phyloP scores from a whole-genome alignment of 1,284 basidiomycete genomes.

The Heterobasidion occidentale region DNA sequence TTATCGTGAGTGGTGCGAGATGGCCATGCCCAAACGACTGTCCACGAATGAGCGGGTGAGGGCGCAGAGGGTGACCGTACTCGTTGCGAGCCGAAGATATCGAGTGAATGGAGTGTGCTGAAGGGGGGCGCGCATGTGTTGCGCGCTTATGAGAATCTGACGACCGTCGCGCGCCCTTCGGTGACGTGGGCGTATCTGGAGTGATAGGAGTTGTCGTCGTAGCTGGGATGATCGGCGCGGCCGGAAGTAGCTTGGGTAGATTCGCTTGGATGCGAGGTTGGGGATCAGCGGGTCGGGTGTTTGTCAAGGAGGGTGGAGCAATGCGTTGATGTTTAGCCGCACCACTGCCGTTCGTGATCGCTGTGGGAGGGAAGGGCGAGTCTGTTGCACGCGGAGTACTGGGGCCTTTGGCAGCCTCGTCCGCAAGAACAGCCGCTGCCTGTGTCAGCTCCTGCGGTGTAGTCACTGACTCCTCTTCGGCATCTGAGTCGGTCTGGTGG shows the following conservation, averaged over 20 bases:
- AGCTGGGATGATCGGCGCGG: not conserved
- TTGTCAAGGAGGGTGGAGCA: too few species aligned
- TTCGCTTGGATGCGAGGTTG: too few species aligned
- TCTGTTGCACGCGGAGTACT: constrained; percentile 25
- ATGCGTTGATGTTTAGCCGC: not conserved
- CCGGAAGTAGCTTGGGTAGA: too few species aligned
- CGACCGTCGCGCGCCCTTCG: constrained; percentile 25
- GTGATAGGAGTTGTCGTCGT: not conserved
- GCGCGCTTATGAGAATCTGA: constrained; percentile 18
- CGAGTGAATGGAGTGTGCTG: constrained; percentile 60
- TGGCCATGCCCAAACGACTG: constrained; percentile 47
- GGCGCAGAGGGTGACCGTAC: constrained; percentile 37
- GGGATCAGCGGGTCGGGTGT: too few species aligned
- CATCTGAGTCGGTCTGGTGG: constrained; percentile 9
- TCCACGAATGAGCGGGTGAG: constrained; percentile 69
- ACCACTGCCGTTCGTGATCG: not conserved
- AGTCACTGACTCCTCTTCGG: constrained; percentile 16
- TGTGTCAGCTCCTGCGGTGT: constrained; percentile 12
- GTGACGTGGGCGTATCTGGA: not conserved
- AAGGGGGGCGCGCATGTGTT: constrained; percentile 51
- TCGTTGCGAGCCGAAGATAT: constrained; percentile 24
- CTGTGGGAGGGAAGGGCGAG: constrained; percentile 16
- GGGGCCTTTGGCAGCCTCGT: constrained; percentile 6
- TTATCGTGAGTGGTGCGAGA: constrained; percentile 27
- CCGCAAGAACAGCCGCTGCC: constrained; percentile 7